Conservation (phyloP, 177 flowering plant genomes). For the Telopea speciosissima region DNA sequence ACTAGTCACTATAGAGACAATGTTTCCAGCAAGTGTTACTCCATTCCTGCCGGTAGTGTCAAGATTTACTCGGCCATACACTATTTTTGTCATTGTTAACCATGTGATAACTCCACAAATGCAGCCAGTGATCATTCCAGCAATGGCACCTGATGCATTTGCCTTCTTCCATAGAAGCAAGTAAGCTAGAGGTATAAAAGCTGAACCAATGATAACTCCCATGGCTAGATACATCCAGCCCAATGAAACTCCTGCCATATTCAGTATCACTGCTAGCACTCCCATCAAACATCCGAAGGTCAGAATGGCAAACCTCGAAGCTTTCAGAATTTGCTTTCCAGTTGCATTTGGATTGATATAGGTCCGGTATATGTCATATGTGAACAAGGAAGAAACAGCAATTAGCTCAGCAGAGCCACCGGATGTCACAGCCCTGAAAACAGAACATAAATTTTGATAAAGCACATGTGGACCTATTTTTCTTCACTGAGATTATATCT, state of each 20-base stretch:
- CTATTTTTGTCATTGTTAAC: slow-evolving; percentile 54
- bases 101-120: slow-evolving; percentile 64
- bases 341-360: slow-evolving; percentile 79
- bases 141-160: slow-evolving; percentile 76
- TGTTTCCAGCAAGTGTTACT: slow-evolving; percentile 95
- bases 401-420: slow-evolving; percentile 94
- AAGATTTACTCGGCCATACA: slow-evolving; percentile 72
- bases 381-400: slow-evolving; percentile 89
- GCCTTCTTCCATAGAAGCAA: slow-evolving; percentile 95
- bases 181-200: slow-evolving; percentile 84
- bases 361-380: slow-evolving; percentile 91
- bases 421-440: slow-evolving; percentile 89
- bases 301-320: slow-evolving; percentile 62
- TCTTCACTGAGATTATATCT: background rate
- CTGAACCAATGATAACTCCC: slow-evolving; percentile 91
- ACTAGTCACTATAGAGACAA: slow-evolving; percentile 76
- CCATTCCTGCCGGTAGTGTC: slow-evolving; percentile 93
- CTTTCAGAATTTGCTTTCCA: slow-evolving; percentile 75
- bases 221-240: slow-evolving; percentile 98
- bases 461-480: background rate
- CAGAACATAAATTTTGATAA: background rate
- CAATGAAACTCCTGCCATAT: slow-evolving; percentile 85
- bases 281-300: slow-evolving; percentile 97
- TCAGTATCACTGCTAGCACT: slow-evolving; percentile 69
- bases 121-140: slow-evolving; percentile 62